Evolutionary conservation across 768 basidiomycete genomes (phyloP).

Genomic region (Amanita pseudoporphyria): DNA sequence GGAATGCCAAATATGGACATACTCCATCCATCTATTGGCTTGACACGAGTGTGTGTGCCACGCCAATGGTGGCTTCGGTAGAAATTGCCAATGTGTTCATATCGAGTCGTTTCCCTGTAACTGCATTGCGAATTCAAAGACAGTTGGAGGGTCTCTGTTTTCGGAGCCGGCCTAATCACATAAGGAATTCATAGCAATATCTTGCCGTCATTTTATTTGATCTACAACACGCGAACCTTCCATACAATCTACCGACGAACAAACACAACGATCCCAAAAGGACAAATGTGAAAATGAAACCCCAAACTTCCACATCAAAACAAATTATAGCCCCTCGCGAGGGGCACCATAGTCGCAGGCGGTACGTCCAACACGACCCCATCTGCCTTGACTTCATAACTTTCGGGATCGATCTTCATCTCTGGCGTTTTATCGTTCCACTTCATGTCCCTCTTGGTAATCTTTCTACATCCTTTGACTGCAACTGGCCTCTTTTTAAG

Average conservation of each 20-base stretch:
- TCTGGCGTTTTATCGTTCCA: slow-evolving; percentile 76
- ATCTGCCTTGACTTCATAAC: slow-evolving; percentile 79
- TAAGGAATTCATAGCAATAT: no score
- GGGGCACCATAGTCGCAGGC: slow-evolving; percentile 60
- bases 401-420: slow-evolving; percentile 90
- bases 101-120: no score
- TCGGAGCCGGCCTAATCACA: no score
- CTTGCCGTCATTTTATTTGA: no score
- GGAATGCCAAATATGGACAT: no score
- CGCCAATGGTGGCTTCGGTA: no score
- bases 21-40: no score
- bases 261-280: not conserved
- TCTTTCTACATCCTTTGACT: slow-evolving; percentile 63
- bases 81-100: no score
- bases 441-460: slow-evolving; percentile 90
- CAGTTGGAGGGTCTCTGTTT: no score
- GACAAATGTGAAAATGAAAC: not conserved
- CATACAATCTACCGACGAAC: not conserved
- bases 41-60: no score
- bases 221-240: not conserved
- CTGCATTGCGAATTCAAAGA: no score
- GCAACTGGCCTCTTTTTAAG: slow-evolving; percentile 42
- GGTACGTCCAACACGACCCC: slow-evolving; percentile 67
- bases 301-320: slow-evolving; percentile 35
- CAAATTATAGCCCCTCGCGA: slow-evolving; percentile 69